These are phyloP conservation scores for Dendrobium chrysotoxum DNA, from an alignment of 106 monocot genomes.

Conservation along the genomic window DNA sequence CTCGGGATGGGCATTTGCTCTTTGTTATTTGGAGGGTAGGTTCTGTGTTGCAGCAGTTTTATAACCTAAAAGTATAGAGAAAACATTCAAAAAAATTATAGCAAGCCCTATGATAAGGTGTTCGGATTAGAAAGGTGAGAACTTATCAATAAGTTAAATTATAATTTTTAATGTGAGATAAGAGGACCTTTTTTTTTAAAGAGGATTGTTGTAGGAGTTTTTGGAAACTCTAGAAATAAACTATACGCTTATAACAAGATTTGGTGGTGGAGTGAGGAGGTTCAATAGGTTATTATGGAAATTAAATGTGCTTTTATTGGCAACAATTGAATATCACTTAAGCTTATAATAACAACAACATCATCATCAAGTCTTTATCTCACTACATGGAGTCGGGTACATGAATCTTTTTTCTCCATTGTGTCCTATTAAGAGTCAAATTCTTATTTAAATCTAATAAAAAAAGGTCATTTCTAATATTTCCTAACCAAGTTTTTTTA, in stretches of 20 bases:
- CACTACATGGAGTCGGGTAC: no score
- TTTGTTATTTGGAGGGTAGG: neutral
- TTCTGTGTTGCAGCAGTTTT: no score
- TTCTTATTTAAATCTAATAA: no score
- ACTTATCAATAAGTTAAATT: neutral
- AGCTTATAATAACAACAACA: neutral
- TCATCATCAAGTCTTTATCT: no score
- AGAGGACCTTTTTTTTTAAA: neutral
- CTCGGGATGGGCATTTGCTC: neutral
- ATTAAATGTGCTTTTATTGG: neutral
- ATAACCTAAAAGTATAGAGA: no score
- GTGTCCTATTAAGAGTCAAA: no score
- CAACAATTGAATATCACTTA: neutral
- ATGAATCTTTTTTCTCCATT: no score
- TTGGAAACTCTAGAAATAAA: neutral
- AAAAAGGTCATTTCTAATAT: no score
- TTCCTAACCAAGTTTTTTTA: no score
- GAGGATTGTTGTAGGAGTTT: neutral
- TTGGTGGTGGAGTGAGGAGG: neutral
- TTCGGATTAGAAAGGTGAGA: neutral
- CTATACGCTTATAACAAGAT: neutral
- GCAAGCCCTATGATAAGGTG: neutral
- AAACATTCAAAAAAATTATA: no score
- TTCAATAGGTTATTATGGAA: neutral
- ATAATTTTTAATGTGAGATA: neutral